These are phyloP conservation scores for Diversispora eburnea DNA, from an alignment of 192 early-diverging fungal genomes.

Conservation along the genomic window DNA sequence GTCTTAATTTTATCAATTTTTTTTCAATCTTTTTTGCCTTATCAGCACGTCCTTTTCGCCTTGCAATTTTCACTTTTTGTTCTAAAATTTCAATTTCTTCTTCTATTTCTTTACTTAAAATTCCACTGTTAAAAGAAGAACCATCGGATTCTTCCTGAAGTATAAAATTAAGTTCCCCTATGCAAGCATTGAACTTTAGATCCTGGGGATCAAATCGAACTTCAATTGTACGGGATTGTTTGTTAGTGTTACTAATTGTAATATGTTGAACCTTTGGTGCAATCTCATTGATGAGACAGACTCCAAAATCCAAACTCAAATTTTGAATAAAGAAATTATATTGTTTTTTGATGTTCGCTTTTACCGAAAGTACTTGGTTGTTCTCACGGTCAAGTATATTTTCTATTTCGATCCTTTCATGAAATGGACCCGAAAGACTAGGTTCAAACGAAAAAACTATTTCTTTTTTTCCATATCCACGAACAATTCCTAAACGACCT, in stretches of 20 bases:
- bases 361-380: conserved; percentile 75
- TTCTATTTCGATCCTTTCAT: conserved; percentile 81
- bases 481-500: conserved; percentile 81
- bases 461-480: conserved; percentile 86
- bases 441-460: conserved; percentile 92
- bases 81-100: conserved; percentile 95
- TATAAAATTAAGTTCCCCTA: conserved; percentile 61
- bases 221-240: conserved; percentile 76
- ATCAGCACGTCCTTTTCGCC: conserved; percentile 79
- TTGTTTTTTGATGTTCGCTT: conserved; percentile 86
- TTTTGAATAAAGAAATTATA: conserved; percentile 83
- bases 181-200: conserved; percentile 54
- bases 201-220: conserved; percentile 70
- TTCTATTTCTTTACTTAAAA: conserved; percentile 70
- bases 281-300: conserved; percentile 55
- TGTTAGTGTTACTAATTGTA: conserved; percentile 78
- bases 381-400: conserved; percentile 86
- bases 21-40: conserved; percentile 81
- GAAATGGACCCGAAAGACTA: conserved; percentile 80
- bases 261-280: conserved; percentile 56
- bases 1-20: conserved; percentile 71
- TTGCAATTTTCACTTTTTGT: conserved; percentile 97
- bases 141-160: conserved; percentile 58
- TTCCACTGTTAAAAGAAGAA: conserved; percentile 32
- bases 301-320: conserved; percentile 71